Evolutionary conservation across 371 early-diverging fungal species (phyloP).

Genomic region (Mucor velutinosus): DNA sequence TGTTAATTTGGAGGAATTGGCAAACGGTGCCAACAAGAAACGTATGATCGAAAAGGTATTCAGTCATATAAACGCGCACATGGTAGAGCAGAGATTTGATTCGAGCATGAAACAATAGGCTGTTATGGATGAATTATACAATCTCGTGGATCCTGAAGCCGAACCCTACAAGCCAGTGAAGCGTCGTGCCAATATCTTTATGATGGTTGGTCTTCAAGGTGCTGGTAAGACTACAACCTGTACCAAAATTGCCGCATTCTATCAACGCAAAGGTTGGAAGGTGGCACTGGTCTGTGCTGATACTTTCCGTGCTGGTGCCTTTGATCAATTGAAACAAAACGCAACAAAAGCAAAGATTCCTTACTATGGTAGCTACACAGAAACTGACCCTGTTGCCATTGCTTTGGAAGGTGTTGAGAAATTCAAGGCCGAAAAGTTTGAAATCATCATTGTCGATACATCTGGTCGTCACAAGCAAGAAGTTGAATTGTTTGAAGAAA

Average conservation of each 20-base stretch:
- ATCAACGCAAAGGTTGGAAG: conserved; percentile 98
- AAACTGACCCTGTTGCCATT: conserved; percentile 95
- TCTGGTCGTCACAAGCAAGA: conserved; percentile 99
- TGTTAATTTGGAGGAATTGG: conserved; percentile 83
- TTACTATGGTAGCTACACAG: conserved; percentile 92
- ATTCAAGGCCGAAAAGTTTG: conserved; percentile 96
- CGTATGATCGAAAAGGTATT: conserved; percentile 86
- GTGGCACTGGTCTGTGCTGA: conserved; percentile 98
- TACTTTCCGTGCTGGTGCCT: conserved; percentile 99
- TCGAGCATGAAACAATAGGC: conserved; percentile 46
- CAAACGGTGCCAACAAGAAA: conserved; percentile 81
- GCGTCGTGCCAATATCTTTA: conserved; percentile 86
- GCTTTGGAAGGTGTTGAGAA: conserved; percentile 96
- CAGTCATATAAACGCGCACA: not conserved
- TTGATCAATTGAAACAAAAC: conserved; percentile 99
- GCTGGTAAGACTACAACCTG: conserved; percentile 99
- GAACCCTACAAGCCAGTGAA: conserved; percentile 90
- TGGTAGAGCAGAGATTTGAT: too few species aligned
- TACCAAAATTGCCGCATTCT: conserved; percentile 97
- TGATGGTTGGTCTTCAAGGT: conserved; percentile 99
- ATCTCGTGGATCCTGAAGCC: conserved; percentile 93
- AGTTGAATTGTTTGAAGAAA: conserved; percentile 97
- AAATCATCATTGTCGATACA: conserved; percentile 99
- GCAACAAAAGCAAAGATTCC: conserved; percentile 98
- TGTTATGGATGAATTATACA: conserved; percentile 95